Evolutionary conservation across 2,329 filamentous ascomycete species (phyloP), one percentile per base, ranked within the genome.

Genomic region (Alternaria dauci): DNA sequence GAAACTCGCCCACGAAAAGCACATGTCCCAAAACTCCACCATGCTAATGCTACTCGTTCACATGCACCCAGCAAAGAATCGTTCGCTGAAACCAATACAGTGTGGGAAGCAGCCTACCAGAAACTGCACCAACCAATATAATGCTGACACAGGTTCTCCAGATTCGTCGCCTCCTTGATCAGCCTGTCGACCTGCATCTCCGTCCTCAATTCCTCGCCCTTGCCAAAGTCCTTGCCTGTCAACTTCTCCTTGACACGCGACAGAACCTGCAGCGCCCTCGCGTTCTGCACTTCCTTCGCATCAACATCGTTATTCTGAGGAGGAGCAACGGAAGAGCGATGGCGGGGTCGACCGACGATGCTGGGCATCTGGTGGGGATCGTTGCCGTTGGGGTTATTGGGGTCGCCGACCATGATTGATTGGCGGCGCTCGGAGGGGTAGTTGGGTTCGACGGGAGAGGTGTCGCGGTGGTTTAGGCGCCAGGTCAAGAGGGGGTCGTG

Each of bases 61-160:
- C 18, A 36, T 14, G 23, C 38, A 12, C 8, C 32, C 39, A 39
- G 26, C 16, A n/a, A 11, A 11, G 18, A 14, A n/a, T 14, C 6
- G 12, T 56, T 30, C 3, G 28, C 28, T 30, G 9, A 30, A 11
- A 30, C 28, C 9, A 11, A 30, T 30, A 30, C 9, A 11, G 28
- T 30, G 11, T 30, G 28, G 32, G 11, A 36, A 36, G 12, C 18
- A 3, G 16, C 25, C 16, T 71, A 98, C 94, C 94, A 98, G 85
- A 97, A 98, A 80, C 92, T 96, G 81, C 94, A 98, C 94, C 94
- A 98, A 66, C 95, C 95, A 71, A 98, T 97, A 78, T 97, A 99
- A 82, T 98, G 95, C 84, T 98, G 95, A 78, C 95, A 99, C 63
- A 99, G 83, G 78, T 98, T 98, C 85, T 98, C 95, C 71, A 98